A percentile compares a stretch with the other conserved stretches of the same genome.
These are phyloP conservation scores for Pseudohyphozyma bogoriensis DNA, from an alignment of 768 basidiomycete species.

Conservation along the genomic window DNA sequence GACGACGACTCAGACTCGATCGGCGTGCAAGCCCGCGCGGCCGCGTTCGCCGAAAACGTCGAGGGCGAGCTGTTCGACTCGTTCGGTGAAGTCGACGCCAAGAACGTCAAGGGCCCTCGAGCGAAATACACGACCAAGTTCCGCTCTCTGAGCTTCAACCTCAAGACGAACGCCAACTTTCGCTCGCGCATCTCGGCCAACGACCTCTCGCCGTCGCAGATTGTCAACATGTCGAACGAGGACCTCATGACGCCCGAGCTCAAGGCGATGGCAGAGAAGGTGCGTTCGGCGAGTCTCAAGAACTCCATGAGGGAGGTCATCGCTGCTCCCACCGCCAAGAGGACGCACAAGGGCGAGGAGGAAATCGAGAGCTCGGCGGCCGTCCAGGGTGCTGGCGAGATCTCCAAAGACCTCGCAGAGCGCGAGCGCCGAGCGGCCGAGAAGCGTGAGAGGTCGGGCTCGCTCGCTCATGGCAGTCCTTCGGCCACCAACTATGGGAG, in stretches of 20 bases:
- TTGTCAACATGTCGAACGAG: conserved; percentile 75
- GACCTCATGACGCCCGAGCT: conserved; percentile 81
- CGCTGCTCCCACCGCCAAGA: conserved; percentile 52
- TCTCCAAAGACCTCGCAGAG: too few species aligned
- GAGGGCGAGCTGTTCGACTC: conserved; percentile 66
- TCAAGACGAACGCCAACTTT: conserved; percentile 67
- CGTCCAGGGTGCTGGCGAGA: too few species aligned
- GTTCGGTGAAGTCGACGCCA: conserved; percentile 63
- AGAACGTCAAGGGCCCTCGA: conserved; percentile 42
- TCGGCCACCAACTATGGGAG: too few species aligned
- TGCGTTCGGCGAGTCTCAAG: conserved; percentile 70
- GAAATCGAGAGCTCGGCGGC: conserved; percentile 58
- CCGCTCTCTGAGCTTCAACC: conserved; percentile 78
- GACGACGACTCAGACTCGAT: background rate
- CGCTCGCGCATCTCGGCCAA: conserved; percentile 66
- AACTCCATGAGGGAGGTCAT: conserved; percentile 64
- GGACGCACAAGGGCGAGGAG: conserved; percentile 86
- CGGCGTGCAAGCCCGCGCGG: conserved; percentile 14
- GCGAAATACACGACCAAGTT: conserved; percentile 55
- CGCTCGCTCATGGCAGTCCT: background rate
- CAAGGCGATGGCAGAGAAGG: conserved; percentile 67
- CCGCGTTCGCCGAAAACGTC: conserved; percentile 48
- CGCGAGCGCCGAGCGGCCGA: conserved; percentile 7
- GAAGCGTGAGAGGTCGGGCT: background rate
- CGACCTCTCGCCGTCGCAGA: conserved; percentile 56